These are phyloP conservation scores for Chlorella variabilis DNA, from an alignment of 163 green algal species.

Conservation along the genomic window DNA sequence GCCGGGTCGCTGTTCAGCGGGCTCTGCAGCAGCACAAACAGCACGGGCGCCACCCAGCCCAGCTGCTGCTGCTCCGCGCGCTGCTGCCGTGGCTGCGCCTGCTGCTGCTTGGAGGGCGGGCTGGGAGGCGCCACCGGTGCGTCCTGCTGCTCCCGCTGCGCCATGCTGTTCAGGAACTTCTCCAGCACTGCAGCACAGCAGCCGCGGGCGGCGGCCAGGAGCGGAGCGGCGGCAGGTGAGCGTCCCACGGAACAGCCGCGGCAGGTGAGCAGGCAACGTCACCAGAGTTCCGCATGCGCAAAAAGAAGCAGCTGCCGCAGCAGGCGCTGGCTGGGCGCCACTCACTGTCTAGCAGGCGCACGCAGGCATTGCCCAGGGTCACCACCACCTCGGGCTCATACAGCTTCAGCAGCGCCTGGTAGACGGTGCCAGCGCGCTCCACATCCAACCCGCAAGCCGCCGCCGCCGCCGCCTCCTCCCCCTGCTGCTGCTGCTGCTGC, in stretches of 20 bases:
- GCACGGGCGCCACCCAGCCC: slow-evolving; percentile 18
- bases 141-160: slow-evolving; percentile 8
- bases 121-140: background rate
- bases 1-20: slow-evolving; percentile 46
- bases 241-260: too few relatives aligned
- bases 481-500: slow-evolving; percentile 14
- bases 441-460: background rate
- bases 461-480: background rate
- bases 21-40: slow-evolving; percentile 49
- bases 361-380: slow-evolving; percentile 41
- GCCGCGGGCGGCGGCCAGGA: background rate
- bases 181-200: slow-evolving; percentile 2
- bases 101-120: too few relatives aligned
- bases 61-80: slow-evolving; percentile 36
- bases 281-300: too few relatives aligned
- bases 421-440: slow-evolving; percentile 1
- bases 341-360: slow-evolving; percentile 41
- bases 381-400: slow-evolving; percentile 56
- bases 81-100: too few relatives aligned
- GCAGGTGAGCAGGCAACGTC: background rate
- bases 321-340: background rate
- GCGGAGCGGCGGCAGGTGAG: background rate
- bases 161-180: slow-evolving; percentile 11
- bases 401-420: slow-evolving; percentile 37
- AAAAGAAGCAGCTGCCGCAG: too few relatives aligned